Percentiles rank a stretch among this genome's conserved stretches.
Evolutionary conservation across 352 stramenopile species (phyloP).

Genomic region (Phytophthora pisi): DNA sequence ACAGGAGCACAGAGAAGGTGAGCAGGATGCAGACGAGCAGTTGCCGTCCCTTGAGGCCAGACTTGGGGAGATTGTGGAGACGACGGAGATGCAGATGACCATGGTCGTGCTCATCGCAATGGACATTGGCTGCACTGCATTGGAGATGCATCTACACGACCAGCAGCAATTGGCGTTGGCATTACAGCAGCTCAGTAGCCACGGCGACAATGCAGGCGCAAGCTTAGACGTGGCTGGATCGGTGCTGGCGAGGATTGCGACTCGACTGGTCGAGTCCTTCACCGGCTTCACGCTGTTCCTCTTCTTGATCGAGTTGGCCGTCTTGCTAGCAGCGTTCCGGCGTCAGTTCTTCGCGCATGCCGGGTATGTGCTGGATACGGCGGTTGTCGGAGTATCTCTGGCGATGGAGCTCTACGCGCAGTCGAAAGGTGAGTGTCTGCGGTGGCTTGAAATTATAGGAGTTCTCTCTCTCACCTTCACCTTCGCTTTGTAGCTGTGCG

Average conservation of each 20-base stretch:
- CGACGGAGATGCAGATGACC: constrained; percentile 51
- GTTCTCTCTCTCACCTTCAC: neutral
- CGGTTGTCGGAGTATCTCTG: constrained; percentile 39
- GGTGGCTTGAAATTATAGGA: neutral
- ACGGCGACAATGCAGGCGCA: constrained; percentile 2
- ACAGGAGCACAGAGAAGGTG: neutral
- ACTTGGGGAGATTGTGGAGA: constrained; percentile 56
- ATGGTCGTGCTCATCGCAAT: constrained; percentile 58
- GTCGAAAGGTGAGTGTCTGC: constrained; percentile 50
- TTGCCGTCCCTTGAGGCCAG: constrained; percentile 14
- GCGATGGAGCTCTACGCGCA: constrained; percentile 53
- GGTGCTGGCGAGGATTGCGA: constrained; percentile 20
- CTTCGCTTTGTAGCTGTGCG: constrained; percentile 37
- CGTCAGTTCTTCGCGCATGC: constrained; percentile 57
- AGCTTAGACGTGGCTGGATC: constrained; percentile 3
- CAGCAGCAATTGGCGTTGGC: constrained; percentile 34
- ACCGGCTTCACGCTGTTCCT: constrained; percentile 64
- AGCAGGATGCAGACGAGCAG: constrained; percentile 1
- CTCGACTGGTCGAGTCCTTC: constrained; percentile 55
- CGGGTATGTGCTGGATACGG: constrained; percentile 62
- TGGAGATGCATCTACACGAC: constrained; percentile 45
- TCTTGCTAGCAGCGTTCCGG: constrained; percentile 52
- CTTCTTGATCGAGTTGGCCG: constrained; percentile 61
- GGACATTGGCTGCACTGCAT: constrained; percentile 48
- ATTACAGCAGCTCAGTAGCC: constrained; percentile 16